These are phyloP conservation scores for Kickxella alabastrina DNA, from an alignment of 192 early-diverging fungal species.

Conservation along the genomic window DNA sequence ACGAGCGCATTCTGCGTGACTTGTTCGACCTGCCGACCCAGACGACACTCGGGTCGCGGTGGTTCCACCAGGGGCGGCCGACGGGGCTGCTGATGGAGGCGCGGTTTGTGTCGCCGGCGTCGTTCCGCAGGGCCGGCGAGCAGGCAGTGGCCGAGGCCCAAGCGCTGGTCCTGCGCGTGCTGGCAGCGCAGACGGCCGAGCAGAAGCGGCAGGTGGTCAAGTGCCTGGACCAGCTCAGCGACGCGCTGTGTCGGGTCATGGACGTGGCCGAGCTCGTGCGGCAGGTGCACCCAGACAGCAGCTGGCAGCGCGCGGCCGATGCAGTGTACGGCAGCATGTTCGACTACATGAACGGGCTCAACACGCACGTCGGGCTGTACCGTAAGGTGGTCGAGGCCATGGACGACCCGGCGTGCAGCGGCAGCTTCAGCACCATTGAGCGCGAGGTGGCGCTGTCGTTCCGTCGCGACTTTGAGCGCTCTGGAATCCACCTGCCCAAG, in stretches of 20 bases:
- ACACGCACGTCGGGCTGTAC: slow-evolving; percentile 86
- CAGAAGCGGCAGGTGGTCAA: slow-evolving; percentile 79
- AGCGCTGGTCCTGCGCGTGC: slow-evolving; percentile 23
- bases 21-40: slow-evolving; percentile 43
- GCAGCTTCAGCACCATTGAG: slow-evolving; percentile 64
- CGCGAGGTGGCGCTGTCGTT: slow-evolving; percentile 75
- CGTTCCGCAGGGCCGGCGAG: slow-evolving; percentile 33
- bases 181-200: slow-evolving; percentile 12
- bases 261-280: slow-evolving; percentile 91
- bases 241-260: slow-evolving; percentile 85
- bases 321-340: slow-evolving; percentile 69
- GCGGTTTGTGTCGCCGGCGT: slow-evolving; percentile 44
- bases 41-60: slow-evolving; percentile 39
- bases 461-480: slow-evolving; percentile 89
- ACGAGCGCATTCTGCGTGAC: slow-evolving; percentile 38
- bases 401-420: slow-evolving; percentile 54
- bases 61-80: slow-evolving; percentile 44
- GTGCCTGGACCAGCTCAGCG: slow-evolving; percentile 82
- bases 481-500: slow-evolving; percentile 82
- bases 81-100: slow-evolving; percentile 49
- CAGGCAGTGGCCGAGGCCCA: slow-evolving; percentile 42
- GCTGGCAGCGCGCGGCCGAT: slow-evolving; percentile 71
- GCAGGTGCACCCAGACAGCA: slow-evolving; percentile 78
- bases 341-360: slow-evolving; percentile 86
- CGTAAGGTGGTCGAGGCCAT: slow-evolving; percentile 67